Evolutionary conservation across 306 rosid genomes (phyloP).

Genomic region (Quercus cerris): DNA sequence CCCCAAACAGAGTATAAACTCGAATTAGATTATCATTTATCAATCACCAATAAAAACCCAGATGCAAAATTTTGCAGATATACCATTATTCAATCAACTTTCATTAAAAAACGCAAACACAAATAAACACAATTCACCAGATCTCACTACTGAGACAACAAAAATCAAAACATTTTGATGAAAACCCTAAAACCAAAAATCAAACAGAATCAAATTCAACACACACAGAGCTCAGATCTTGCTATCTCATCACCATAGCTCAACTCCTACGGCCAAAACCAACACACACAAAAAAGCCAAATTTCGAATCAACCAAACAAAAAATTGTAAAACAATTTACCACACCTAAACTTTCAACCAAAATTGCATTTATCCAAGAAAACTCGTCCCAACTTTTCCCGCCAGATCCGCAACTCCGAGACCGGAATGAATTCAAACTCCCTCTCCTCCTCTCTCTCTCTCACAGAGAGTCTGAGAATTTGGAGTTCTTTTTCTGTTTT

Average conservation of each 20-base stretch:
- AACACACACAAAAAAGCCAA: not conserved
- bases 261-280: conserved; percentile 22
- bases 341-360: conserved; percentile 40
- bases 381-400: not conserved
- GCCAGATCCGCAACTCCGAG: conserved; percentile 47
- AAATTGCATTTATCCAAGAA: conserved; percentile 36
- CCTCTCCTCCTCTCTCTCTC: not conserved
- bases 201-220: not conserved
- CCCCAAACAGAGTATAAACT: not conserved
- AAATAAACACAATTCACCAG: conserved; percentile 21
- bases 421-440: conserved; percentile 16
- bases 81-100: not conserved
- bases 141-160: conserved; percentile 32
- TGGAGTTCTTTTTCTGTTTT: not conserved
- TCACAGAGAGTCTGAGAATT: too few relatives aligned
- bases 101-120: conserved; percentile 1
- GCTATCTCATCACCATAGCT: not conserved
- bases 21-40: not conserved
- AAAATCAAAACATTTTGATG: conserved; percentile 9
- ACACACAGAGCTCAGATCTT: conserved; percentile 48
- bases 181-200: not conserved
- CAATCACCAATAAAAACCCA: not conserved
- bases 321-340: not conserved
- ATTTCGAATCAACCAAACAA: conserved; percentile 5
- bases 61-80: not conserved